Evolutionary conservation across 495 filamentous ascomycete species (phyloP).

Genomic region (Annulohypoxylon maeteangense): DNA sequence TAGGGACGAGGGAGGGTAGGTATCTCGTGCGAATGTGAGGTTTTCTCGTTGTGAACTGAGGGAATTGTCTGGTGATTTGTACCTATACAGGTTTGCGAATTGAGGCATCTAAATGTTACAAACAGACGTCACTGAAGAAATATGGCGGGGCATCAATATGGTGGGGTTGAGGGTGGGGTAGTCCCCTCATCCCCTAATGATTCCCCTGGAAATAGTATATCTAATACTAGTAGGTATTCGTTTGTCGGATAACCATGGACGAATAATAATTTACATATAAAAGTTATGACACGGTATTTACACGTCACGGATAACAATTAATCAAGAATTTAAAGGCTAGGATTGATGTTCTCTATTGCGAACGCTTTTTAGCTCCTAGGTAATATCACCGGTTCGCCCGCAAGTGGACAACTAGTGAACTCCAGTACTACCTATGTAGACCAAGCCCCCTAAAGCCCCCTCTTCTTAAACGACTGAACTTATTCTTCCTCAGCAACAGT

Average conservation of each 20-base stretch:
- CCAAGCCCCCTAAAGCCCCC: not conserved
- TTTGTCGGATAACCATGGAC: not conserved
- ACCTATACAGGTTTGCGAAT: not conserved
- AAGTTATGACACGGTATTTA: not conserved
- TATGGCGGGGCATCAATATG: conserved; percentile 41
- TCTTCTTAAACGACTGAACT: not conserved
- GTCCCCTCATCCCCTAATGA: conserved; percentile 13
- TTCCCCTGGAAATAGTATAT: no score
- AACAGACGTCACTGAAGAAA: conserved; percentile 43
- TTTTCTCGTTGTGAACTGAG: not conserved
- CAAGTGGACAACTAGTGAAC: not conserved
- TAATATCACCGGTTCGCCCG: not conserved
- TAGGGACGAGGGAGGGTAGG: not conserved
- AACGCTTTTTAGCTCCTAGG: not conserved
- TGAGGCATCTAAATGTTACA: not conserved
- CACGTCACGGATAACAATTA: not conserved
- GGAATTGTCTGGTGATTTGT: conserved; percentile 5
- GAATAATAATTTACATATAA: not conserved
- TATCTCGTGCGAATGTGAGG: conserved; percentile 3
- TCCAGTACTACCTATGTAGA: no score
- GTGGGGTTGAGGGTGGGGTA: conserved; percentile 35
- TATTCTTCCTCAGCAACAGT: conserved; percentile 50
- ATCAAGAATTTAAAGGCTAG: not conserved
- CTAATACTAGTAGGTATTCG: not conserved
- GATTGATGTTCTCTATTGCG: conserved; percentile 1